Conservation (phyloP, 2,329 filamentous ascomycete species). For the Pleochaeta shiraiana region DNA sequence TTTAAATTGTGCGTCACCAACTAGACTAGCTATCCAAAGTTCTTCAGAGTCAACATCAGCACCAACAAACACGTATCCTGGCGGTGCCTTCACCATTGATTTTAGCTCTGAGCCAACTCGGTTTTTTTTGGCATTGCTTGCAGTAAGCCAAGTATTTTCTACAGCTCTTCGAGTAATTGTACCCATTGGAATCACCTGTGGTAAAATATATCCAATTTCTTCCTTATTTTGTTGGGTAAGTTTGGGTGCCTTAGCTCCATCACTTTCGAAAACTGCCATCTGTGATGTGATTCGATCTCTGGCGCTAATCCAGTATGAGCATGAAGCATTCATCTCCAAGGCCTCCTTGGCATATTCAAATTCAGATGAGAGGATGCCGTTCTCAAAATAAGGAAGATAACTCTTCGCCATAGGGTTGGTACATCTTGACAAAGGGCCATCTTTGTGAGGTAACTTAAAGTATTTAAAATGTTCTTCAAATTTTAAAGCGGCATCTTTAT, state of each 20-base stretch:
- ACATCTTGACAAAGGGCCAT: slow-evolving; percentile 70
- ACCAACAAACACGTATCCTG: slow-evolving; percentile 83
- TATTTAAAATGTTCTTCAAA: slow-evolving; percentile 47
- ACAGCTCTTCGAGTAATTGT: slow-evolving; percentile 88
- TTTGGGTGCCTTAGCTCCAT: slow-evolving; percentile 21
- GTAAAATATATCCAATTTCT: slow-evolving; percentile 60
- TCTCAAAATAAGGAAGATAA: slow-evolving; percentile 80
- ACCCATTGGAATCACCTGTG: slow-evolving; percentile 95
- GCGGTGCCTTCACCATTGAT: slow-evolving; percentile 82
- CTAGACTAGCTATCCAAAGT: slow-evolving; percentile 89
- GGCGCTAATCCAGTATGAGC: slow-evolving; percentile 97
- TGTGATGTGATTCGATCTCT: slow-evolving; percentile 86
- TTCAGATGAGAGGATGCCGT: slow-evolving; percentile 67
- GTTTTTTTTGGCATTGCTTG: slow-evolving; percentile 91
- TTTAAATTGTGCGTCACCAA: slow-evolving; percentile 87
- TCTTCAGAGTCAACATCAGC: slow-evolving; percentile 97
- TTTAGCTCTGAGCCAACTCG: slow-evolving; percentile 93
- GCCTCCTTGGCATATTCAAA: slow-evolving; percentile 85
- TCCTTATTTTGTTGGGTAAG: slow-evolving; percentile 8
- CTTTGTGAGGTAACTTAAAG: slow-evolving; percentile 92
- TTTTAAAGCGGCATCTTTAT: slow-evolving; percentile 40
- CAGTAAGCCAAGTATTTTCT: slow-evolving; percentile 96
- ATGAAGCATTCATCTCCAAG: slow-evolving; percentile 94
- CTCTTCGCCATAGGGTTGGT: slow-evolving; percentile 76
- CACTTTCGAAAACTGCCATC: slow-evolving; percentile 71